These are phyloP conservation scores for Cadophora sp. DNA, from an alignment of 2,329 filamentous ascomycete genomes.

Conservation along the genomic window DNA sequence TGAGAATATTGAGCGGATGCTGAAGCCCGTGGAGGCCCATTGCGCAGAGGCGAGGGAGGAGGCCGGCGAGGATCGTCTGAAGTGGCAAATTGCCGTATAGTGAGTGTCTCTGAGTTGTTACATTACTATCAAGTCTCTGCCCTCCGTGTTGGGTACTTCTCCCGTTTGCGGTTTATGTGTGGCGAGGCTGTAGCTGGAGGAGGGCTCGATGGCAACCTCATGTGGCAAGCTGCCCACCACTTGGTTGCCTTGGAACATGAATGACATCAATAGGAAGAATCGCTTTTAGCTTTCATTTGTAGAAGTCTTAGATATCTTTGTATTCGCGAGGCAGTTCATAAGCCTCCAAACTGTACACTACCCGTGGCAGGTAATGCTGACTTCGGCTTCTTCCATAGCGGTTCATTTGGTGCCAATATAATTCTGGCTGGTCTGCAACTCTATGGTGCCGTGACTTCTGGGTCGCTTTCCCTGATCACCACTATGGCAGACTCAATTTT, in stretches of 20 bases:
- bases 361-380: not conserved
- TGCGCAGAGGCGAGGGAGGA: slow-evolving; percentile 77
- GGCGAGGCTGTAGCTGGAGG: not conserved
- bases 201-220: not conserved
- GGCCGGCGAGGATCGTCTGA: slow-evolving; percentile 80
- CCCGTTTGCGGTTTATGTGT: not conserved
- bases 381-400: slow-evolving; percentile 38
- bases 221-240: not conserved
- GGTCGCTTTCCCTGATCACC: slow-evolving; percentile 94
- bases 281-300: too few relatives aligned
- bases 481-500: slow-evolving; percentile 97
- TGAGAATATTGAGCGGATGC: slow-evolving; percentile 87
- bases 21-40: slow-evolving; percentile 94
- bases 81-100: slow-evolving; percentile 70
- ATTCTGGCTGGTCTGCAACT: slow-evolving; percentile 81
- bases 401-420: slow-evolving; percentile 81
- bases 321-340: too few relatives aligned
- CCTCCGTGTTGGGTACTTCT: not conserved
- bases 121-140: not conserved
- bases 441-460: slow-evolving; percentile 85
- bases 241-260: not conserved
- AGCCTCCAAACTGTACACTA: not conserved
- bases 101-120: not conserved
- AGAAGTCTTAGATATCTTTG: too few relatives aligned
- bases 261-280: not conserved